These are phyloP conservation scores for Hypoxylon sp. DNA, from an alignment of 2,329 filamentous ascomycete genomes.

Conservation along the genomic window DNA sequence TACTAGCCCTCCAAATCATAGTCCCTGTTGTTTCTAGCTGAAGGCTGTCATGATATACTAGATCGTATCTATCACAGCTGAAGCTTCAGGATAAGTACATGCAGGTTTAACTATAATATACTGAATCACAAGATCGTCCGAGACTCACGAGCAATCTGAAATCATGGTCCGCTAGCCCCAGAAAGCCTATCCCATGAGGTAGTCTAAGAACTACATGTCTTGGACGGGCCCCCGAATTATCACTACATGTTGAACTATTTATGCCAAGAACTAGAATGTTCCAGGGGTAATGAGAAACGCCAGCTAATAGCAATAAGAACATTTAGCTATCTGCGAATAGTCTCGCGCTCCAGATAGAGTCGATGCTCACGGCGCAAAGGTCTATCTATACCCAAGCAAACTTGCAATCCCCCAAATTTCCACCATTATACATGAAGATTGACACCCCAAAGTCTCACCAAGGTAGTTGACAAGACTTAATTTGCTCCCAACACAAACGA, in stretches of 20 bases:
- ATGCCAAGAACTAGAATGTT: background rate
- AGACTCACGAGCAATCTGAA: background rate
- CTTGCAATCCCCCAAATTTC: constrained; percentile 6
- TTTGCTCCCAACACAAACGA: constrained; percentile 1
- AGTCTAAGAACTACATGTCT: background rate
- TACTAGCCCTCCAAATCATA: background rate
- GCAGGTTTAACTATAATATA: too few relatives aligned
- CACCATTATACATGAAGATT: constrained; percentile 12
- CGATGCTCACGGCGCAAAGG: constrained; percentile 5
- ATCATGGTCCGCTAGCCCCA: background rate
- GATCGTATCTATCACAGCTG: background rate
- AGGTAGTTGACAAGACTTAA: background rate
- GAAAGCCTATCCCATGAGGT: background rate
- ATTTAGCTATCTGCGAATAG: constrained; percentile 18
- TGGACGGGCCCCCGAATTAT: background rate
- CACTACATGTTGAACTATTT: background rate
- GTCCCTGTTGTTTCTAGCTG: background rate
- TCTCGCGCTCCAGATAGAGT: constrained; percentile 6
- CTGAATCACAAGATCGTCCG: background rate
- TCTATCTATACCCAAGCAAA: constrained; percentile 7
- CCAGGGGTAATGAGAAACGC: background rate
- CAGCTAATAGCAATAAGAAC: constrained; percentile 9
- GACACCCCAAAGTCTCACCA: background rate
- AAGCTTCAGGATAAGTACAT: too few relatives aligned
- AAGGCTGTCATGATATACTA: background rate